A percentile compares a stretch with the other conserved stretches of the same genome.
Evolutionary conservation across 805 yeast genomes (phyloP).

Genomic region (Pachysolen tannophilus): DNA sequence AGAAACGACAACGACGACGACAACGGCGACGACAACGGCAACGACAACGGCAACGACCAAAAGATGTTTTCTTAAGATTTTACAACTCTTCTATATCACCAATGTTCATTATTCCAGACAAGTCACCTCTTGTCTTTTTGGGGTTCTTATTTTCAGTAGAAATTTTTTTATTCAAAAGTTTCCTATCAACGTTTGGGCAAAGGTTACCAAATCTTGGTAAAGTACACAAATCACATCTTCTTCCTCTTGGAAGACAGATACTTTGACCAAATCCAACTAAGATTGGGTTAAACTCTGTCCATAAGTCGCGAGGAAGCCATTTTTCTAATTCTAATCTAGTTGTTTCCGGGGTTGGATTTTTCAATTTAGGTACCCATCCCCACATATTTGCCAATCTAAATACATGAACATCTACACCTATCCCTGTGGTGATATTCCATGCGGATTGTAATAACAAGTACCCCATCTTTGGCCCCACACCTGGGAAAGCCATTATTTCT

Average conservation of each 20-base stretch:
- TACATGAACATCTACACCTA: slow-evolving; percentile 93
- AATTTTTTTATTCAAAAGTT: slow-evolving; percentile 26
- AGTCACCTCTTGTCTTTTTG: slow-evolving; percentile 33
- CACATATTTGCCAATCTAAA: slow-evolving; percentile 74
- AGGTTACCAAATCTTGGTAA: slow-evolving; percentile 37
- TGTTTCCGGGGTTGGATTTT: slow-evolving; percentile 61
- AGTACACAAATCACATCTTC: slow-evolving; percentile 65
- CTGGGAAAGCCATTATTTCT: slow-evolving; percentile 67
- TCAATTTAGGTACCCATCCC: slow-evolving; percentile 55
- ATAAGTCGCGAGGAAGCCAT: slow-evolving; percentile 67
- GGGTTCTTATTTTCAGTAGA: slow-evolving; percentile 16
- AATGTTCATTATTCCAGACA: slow-evolving; percentile 22
- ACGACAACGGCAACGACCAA: too few species aligned
- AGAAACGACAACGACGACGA: too few species aligned
- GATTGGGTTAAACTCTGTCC: slow-evolving; percentile 82
- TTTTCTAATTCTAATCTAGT: slow-evolving; percentile 60
- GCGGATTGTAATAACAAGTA: slow-evolving; percentile 72
- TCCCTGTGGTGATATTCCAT: slow-evolving; percentile 70
- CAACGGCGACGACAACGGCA: too few species aligned
- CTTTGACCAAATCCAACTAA: slow-evolving; percentile 93
- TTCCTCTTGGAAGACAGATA: slow-evolving; percentile 65
- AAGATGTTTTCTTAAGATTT: too few species aligned
- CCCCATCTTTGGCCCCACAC: slow-evolving; percentile 97
- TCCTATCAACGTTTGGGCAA: slow-evolving; percentile 51
- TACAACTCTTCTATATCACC: slow-evolving; percentile 27